Evolutionary conservation across 805 yeast species (phyloP), one percentile per base, ranked within the genome.

Genomic region (Wickerhamomyces ciferrii): DNA sequence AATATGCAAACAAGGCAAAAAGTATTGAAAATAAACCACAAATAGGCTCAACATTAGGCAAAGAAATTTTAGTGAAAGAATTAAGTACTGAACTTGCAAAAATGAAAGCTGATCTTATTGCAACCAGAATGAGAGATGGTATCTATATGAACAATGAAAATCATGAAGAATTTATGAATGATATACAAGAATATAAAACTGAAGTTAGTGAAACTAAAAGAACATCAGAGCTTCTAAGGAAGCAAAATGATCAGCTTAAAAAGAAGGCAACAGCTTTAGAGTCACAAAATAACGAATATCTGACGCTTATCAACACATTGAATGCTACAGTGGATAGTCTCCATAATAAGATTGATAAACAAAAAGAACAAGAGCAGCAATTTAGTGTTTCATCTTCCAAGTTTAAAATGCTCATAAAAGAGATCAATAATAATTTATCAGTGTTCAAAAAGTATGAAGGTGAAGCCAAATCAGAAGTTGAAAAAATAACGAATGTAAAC

Each of bases 1-100:
- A 88, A 53, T 90, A 90, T 62, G 96, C 97, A 4, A 79, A 83
- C 44, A 81, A 90, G 49, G 97, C 97, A 2, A 87, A 88, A 53
- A 83, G 80, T 52, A 87, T 90, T 50, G 79, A 78, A 55, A 84
- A 84, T 59, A 80, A 75, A 59, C 87, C 87, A 2, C 87, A 88
- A 69, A 62, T 79, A 41, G 82, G 83, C 13, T 71, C 69, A 31
- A 70, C 75, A 34, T 56, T 87, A 53, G 76, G 86, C 66, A 73
- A 79, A 43, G 75, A 70, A 46, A 56, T 54, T 47, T 69, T 58
- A 65, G 77, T 53, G 67, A 82, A 52, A 61, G 77, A 62, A 64
- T 76, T 56, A 55, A 78, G 70, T 53, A 71, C 38, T 50, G 85
- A 62, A 65, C 69, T 61, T 65, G 76, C 62, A 51, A 81, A 53